Evolutionary conservation across 805 yeast genomes (phyloP).

Genomic region (Blastobotrys chiropterorum): DNA sequence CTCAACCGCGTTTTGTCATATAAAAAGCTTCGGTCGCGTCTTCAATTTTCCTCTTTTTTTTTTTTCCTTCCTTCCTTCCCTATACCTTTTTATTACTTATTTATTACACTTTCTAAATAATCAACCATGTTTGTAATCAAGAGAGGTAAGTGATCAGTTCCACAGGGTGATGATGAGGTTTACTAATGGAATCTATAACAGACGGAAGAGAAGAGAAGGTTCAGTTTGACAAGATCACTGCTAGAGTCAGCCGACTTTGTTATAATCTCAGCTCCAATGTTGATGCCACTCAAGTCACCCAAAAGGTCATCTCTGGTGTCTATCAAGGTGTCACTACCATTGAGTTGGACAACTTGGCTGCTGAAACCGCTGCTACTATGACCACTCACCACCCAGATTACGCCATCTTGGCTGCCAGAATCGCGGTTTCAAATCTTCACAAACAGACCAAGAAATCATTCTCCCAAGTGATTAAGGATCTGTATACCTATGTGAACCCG

Average conservation of each 20-base stretch:
- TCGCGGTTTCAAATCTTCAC: conserved; percentile 90
- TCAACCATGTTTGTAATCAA: background rate
- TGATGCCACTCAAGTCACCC: conserved; percentile 94
- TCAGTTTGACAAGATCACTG: conserved; percentile 93
- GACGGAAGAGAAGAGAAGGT: conserved; percentile 94
- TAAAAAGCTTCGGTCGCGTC: too few relatives aligned
- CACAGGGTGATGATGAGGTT: background rate
- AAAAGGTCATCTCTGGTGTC: conserved; percentile 85
- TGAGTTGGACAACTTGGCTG: conserved; percentile 78
- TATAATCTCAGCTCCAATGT: conserved; percentile 91
- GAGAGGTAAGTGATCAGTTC: background rate
- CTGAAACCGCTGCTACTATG: conserved; percentile 97
- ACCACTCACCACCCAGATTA: conserved; percentile 98
- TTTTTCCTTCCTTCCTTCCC: background rate
- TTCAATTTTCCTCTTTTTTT: background rate
- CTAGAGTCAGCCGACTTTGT: conserved; percentile 86
- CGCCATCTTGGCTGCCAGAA: conserved; percentile 90
- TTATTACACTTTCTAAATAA: background rate
- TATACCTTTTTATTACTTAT: background rate
- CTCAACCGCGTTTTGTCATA: too few relatives aligned
- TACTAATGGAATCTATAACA: conserved; percentile 46
- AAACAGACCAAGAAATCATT: conserved; percentile 88
- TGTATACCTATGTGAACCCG: conserved; percentile 77
- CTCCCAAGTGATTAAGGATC: conserved; percentile 65
- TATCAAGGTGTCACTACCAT: conserved; percentile 95